Percentiles rank a stretch among this genome's conserved stretches.
Conservation (phyloP, 1,284 basidiomycete genomes). For the Trametes pubescens region DNA sequence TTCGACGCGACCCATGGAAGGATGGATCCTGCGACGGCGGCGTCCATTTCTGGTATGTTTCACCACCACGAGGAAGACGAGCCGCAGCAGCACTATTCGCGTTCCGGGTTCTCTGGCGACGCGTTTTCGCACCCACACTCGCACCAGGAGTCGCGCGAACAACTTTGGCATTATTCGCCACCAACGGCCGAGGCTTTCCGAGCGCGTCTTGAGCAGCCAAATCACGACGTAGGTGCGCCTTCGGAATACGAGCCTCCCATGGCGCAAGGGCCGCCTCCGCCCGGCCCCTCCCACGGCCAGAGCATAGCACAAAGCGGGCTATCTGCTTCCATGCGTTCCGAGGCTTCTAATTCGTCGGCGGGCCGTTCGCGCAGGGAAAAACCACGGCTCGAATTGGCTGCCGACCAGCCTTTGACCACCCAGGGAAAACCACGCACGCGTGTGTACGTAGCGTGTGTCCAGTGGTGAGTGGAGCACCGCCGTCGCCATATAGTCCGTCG, state of each 20-base stretch:
- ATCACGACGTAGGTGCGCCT: slow-evolving; percentile 16
- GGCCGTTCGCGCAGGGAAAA: slow-evolving; percentile 59
- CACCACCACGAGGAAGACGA: slow-evolving; percentile 33
- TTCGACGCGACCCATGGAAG: slow-evolving; percentile 30
- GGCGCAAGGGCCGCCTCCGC: slow-evolving; percentile 12
- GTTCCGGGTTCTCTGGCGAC: slow-evolving; percentile 21
- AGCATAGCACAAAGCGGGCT: slow-evolving; percentile 7
- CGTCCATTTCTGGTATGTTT: slow-evolving; percentile 34
- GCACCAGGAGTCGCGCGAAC: slow-evolving; percentile 20
- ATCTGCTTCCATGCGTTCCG: slow-evolving; percentile 23
- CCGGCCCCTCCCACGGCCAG: slow-evolving; percentile 28
- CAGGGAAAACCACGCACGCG: slow-evolving; percentile 75
- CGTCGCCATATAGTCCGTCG: slow-evolving; percentile 1
- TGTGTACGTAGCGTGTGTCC: slow-evolving; percentile 80
- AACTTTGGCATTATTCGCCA: slow-evolving; percentile 25
- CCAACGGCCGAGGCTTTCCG: slow-evolving; percentile 18
- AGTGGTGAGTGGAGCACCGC: slow-evolving; percentile 62
- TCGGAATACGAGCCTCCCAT: slow-evolving; percentile 23
- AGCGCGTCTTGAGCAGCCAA: slow-evolving; percentile 27
- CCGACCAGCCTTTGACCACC: slow-evolving; percentile 78
- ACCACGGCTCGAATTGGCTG: slow-evolving; percentile 66
- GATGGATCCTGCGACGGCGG: slow-evolving; percentile 20
- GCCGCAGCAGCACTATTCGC: slow-evolving; percentile 29
- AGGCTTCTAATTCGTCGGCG: slow-evolving; percentile 16
- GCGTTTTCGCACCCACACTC: slow-evolving; percentile 24